A percentile compares a stretch with the other conserved stretches of the same genome.
These are phyloP conservation scores for Marasmius tenuissimus DNA, from an alignment of 1,284 basidiomycete species.

Conservation along the genomic window DNA sequence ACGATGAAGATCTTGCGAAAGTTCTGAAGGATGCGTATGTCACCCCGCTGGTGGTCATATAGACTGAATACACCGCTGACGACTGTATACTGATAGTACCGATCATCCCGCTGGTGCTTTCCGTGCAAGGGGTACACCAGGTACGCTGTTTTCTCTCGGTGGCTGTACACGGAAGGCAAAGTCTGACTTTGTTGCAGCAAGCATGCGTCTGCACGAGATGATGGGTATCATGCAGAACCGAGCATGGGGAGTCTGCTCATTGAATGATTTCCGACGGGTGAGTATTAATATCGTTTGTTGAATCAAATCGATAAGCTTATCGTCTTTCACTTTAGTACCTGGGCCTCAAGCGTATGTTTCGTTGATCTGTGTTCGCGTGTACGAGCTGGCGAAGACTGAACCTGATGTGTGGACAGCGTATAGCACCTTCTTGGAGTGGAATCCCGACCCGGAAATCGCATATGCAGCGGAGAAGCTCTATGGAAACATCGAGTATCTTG, in stretches of 20 bases:
- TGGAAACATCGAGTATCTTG: constrained; percentile 74
- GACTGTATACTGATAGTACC: constrained; percentile 43
- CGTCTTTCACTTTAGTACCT: constrained; percentile 48
- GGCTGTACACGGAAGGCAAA: neutral
- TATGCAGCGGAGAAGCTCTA: constrained; percentile 76
- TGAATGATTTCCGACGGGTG: constrained; percentile 80
- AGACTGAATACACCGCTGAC: neutral
- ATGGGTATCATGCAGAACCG: constrained; percentile 82
- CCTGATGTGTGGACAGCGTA: constrained; percentile 40
- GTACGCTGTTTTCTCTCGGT: constrained; percentile 20
- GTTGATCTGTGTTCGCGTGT: neutral
- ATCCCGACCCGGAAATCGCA: constrained; percentile 71
- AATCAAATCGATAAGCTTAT: neutral
- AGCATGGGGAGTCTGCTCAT: constrained; percentile 61
- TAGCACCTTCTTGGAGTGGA: constrained; percentile 79
- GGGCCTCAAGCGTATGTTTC: constrained; percentile 64
- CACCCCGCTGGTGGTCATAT: neutral
- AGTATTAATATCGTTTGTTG: constrained; percentile 9
- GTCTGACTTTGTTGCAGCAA: constrained; percentile 20
- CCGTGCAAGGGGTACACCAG: constrained; percentile 76
- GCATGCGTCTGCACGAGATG: constrained; percentile 78
- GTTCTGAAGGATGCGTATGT: constrained; percentile 70
- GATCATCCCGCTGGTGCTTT: constrained; percentile 77
- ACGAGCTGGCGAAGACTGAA: neutral
- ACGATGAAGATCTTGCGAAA: constrained; percentile 70